Conservation (phyloP, 176 grass and related monocot species). For the Poa annua region DNA sequence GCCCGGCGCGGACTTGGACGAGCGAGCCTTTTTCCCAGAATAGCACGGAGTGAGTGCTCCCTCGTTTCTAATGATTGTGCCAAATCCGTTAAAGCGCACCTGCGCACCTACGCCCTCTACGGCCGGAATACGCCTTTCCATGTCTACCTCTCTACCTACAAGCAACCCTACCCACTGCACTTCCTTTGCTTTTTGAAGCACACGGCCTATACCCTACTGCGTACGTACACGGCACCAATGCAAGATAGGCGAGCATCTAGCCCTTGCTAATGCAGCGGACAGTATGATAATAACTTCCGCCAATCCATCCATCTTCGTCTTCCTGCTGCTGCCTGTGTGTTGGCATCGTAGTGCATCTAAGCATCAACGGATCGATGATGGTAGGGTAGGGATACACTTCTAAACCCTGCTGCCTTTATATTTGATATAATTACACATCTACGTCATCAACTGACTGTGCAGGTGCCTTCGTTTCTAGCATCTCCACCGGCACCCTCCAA, state of each 20-base stretch:
- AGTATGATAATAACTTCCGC: constrained; percentile 1
- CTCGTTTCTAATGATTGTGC: constrained; percentile 81
- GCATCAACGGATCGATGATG: too few species aligned
- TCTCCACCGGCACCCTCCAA: too few species aligned
- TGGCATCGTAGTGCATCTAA: too few species aligned
- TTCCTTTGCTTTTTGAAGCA: constrained; percentile 50
- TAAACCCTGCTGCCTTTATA: too few species aligned
- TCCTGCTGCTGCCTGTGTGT: too few species aligned
- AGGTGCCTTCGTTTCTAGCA: too few species aligned
- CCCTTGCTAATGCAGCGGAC: constrained; percentile 2
- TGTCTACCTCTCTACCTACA: constrained; percentile 45
- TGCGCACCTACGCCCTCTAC: constrained; percentile 2
- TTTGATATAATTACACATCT: too few species aligned
- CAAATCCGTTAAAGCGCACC: constrained; percentile 66
- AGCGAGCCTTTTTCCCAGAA: constrained; percentile 46
- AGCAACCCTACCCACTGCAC: constrained; percentile 13
- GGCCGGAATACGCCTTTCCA: constrained; percentile 29
- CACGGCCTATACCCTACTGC: constrained; percentile 15
- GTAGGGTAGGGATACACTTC: too few species aligned
- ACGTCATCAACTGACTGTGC: too few species aligned
- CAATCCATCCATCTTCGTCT: background rate
- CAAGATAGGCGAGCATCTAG: constrained; percentile 39
- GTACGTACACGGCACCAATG: background rate
- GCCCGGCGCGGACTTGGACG: background rate
- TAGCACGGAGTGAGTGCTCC: constrained; percentile 59